A percentile compares a stretch with the other conserved stretches of the same genome.
phyloP scores from a whole-genome alignment of 768 basidiomycete species.

The Suillus plorans region DNA sequence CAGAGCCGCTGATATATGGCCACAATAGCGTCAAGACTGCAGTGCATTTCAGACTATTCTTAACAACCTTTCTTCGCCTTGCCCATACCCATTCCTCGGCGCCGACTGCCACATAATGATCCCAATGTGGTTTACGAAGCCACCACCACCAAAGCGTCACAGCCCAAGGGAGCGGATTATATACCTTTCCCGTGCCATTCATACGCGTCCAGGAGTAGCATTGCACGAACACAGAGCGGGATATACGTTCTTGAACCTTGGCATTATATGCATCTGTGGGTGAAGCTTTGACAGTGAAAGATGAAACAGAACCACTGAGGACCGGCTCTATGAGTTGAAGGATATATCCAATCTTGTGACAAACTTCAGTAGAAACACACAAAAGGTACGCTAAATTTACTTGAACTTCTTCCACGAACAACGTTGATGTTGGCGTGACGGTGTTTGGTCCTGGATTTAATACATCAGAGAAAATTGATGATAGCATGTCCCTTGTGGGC shows the following conservation, averaged over 20 bases:
- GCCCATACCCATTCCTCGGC: conserved; percentile 37
- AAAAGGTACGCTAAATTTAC: conserved; percentile 12
- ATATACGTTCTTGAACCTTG: conserved; percentile 17
- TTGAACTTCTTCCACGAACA: conserved; percentile 29
- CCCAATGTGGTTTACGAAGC: conserved; percentile 35
- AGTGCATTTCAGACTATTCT: conserved; percentile 6
- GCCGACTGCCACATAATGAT: conserved; percentile 34
- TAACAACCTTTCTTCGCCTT: conserved; percentile 6
- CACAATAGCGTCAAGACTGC: conserved; percentile 8
- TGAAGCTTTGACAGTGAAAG: conserved; percentile 23
- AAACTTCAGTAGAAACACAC: neutral
- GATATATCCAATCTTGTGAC: conserved; percentile 25
- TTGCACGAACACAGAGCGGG: conserved; percentile 22
- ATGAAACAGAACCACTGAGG: conserved; percentile 20
- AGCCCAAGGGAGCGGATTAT: conserved; percentile 40
- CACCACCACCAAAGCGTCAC: conserved; percentile 34
- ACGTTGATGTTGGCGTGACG: conserved; percentile 24
- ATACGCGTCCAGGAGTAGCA: conserved; percentile 44
- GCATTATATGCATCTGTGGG: conserved; percentile 29
- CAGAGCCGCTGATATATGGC: conserved; percentile 10
- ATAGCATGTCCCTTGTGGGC: conserved; percentile 1
- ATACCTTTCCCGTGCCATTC: conserved; percentile 36
- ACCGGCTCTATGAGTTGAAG: conserved; percentile 31
- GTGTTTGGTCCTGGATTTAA: conserved; percentile 26
- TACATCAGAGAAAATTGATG: neutral